Evolutionary conservation across 129 eudicot genomes (phyloP), one percentile per base, ranked within the genome.

Genomic region (Apium graveolens): DNA sequence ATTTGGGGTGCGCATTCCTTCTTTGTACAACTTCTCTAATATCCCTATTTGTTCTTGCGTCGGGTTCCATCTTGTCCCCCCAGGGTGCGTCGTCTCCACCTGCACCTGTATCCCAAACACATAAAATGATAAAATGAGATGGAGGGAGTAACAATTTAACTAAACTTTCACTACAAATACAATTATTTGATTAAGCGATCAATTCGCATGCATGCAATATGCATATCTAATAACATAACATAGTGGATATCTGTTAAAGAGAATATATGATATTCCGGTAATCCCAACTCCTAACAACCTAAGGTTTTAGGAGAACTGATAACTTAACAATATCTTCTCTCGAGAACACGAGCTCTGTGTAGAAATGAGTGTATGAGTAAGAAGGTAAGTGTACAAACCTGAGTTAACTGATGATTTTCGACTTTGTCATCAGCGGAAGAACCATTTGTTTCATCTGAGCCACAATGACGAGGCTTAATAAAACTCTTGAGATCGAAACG

Each of bases 21-120:
- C 89, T 86, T 84, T 84, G 81, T 94, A 94, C 70, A 94, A 75
- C 96, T 85, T 91, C 84, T 94, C 98, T 46, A 94, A 87, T 78
- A 91, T 86, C 82, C 92, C 92, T 62, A 94, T 91, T 65, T 94
- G 98, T 75, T 94, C 98, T 83, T 86, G 96, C 26, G 98, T 89
- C 41, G 98, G 98, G 76, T 91, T 94, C 98, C 98, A 94, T 68
- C 98, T 80, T 35, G 97, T 93, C 84, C 98, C 98, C 21, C 97
- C 98, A 16, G 72, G 72, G 38, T 32, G 39, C 0, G 93, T 91
- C 69, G 92, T 82, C 80, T 89, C 97, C 78, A 90, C 97, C 91
- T 90, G 84, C 78, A 31, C 20, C 38, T 66, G 20, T 38, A 63
- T 32, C 72, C 18, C 11, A 2, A 29, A 31, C 68, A 60, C n/a